Conservation (phyloP, 306 rosid genomes). For the Quercus parvula region DNA sequence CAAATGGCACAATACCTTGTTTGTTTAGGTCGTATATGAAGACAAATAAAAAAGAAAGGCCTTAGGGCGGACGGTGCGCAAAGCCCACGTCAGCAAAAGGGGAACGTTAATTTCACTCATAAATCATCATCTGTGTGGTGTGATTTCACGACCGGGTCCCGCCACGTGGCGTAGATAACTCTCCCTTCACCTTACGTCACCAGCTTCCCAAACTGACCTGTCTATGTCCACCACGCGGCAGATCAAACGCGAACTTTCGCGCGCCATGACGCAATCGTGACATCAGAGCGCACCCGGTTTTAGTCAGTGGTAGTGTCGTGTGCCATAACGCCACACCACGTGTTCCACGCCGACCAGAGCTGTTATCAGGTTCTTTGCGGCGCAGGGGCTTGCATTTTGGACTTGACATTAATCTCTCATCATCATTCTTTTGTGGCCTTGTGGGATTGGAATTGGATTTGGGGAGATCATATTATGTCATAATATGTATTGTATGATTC, state of each 20-base stretch:
- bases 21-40: too few relatives aligned
- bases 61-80: neutral
- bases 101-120: neutral
- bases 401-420: too few relatives aligned
- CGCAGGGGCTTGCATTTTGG: neutral
- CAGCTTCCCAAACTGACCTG: neutral
- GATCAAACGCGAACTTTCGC: neutral
- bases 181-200: conserved; percentile 22
- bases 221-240: conserved; percentile 15
- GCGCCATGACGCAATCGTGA: neutral
- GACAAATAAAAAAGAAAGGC: neutral
- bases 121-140: conserved; percentile 18
- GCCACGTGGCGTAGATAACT: conserved; percentile 35
- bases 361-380: neutral
- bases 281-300: neutral
- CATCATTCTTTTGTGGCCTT: too few relatives aligned
- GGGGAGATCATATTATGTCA: too few relatives aligned
- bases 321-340: neutral
- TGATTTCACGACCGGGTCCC: conserved; percentile 24
- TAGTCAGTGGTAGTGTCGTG: neutral
- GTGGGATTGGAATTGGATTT: too few relatives aligned
- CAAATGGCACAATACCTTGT: too few relatives aligned
- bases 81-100: neutral
- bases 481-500: too few relatives aligned
- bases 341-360: neutral